Percentiles rank a stretch among this genome's conserved stretches.
phyloP scores from a whole-genome alignment of 805 yeast genomes.

The Teunomyces stri region DNA sequence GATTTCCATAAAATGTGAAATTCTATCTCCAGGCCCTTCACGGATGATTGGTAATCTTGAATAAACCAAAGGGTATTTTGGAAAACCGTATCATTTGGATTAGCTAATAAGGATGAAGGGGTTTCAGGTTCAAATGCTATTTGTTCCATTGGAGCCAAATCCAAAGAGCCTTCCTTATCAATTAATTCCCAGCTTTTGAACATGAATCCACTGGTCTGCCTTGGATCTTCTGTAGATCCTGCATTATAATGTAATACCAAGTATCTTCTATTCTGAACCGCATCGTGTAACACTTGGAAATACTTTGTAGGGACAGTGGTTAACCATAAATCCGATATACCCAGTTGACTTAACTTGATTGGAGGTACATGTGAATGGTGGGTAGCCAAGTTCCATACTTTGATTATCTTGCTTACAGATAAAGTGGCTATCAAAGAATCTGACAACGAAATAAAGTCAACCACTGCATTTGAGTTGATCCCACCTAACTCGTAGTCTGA shows the following conservation, averaged over 20 bases:
- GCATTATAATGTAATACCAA: constrained; percentile 17
- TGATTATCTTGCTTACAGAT: constrained; percentile 51
- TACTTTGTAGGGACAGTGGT: constrained; percentile 31
- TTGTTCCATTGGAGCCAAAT: constrained; percentile 11
- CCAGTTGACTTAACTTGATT: constrained; percentile 14
- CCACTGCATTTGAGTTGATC: constrained; percentile 41
- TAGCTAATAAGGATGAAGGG: constrained; percentile 7
- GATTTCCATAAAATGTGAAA: constrained; percentile 60
- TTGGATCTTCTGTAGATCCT: constrained; percentile 10
- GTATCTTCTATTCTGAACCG: constrained; percentile 8
- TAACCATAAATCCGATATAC: constrained; percentile 21
- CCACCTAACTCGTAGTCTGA: constrained; percentile 28
- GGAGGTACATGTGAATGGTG: constrained; percentile 24
- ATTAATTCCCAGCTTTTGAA: constrained; percentile 24
- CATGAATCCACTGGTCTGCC: constrained; percentile 12
- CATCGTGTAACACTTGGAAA: constrained; percentile 16
- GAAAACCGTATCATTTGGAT: constrained; percentile 2
- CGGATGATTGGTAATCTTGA: constrained; percentile 30
- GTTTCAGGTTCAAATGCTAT: constrained; percentile 19
- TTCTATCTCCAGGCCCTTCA: constrained; percentile 1
- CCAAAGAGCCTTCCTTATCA: constrained; percentile 3
- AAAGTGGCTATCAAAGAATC: constrained; percentile 46
- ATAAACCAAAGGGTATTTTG: constrained; percentile 40
- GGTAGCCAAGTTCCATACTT: constrained; percentile 56
- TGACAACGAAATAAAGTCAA: constrained; percentile 37